These are phyloP conservation scores for Ceratocystis harringtonii DNA, from an alignment of 2,329 filamentous ascomycete genomes.

Conservation along the genomic window DNA sequence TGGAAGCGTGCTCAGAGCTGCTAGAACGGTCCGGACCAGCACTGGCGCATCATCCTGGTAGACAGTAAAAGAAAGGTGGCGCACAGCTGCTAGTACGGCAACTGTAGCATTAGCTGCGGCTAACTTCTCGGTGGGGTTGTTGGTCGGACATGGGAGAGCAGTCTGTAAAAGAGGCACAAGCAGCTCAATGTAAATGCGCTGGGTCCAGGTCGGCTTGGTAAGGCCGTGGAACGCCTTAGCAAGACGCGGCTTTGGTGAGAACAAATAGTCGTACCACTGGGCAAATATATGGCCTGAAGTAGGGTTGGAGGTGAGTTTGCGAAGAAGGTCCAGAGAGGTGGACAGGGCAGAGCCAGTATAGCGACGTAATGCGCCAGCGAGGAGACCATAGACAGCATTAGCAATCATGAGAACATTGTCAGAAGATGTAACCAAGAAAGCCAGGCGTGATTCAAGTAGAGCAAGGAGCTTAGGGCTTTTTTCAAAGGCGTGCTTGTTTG, in stretches of 20 bases:
- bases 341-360: slow-evolving; percentile 26
- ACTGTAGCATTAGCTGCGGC: slow-evolving; percentile 30
- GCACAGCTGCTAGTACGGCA: slow-evolving; percentile 34
- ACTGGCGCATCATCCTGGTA: slow-evolving; percentile 36
- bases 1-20: slow-evolving; percentile 30
- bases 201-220: slow-evolving; percentile 33
- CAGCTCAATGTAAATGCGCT: slow-evolving; percentile 35
- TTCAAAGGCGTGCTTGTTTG: slow-evolving; percentile 33
- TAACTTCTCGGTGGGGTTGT: slow-evolving; percentile 22
- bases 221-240: slow-evolving; percentile 30
- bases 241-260: slow-evolving; percentile 28
- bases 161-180: slow-evolving; percentile 31
- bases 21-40: slow-evolving; percentile 36
- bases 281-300: slow-evolving; percentile 28
- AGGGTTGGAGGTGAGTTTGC: slow-evolving; percentile 24
- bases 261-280: slow-evolving; percentile 29
- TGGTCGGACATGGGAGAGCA: slow-evolving; percentile 26
- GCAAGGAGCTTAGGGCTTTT: slow-evolving; percentile 18
- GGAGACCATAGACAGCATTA: slow-evolving; percentile 22
- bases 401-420: slow-evolving; percentile 1
- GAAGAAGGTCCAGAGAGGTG: slow-evolving; percentile 25
- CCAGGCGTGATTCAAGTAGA: slow-evolving; percentile 18
- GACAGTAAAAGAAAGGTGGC: slow-evolving; percentile 34
- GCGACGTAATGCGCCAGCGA: slow-evolving; percentile 26
- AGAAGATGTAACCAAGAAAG: slow-evolving; percentile 4